Evolutionary conservation across 495 filamentous ascomycete genomes (phyloP).

Genomic region (Astrothelium macrocarpum): DNA sequence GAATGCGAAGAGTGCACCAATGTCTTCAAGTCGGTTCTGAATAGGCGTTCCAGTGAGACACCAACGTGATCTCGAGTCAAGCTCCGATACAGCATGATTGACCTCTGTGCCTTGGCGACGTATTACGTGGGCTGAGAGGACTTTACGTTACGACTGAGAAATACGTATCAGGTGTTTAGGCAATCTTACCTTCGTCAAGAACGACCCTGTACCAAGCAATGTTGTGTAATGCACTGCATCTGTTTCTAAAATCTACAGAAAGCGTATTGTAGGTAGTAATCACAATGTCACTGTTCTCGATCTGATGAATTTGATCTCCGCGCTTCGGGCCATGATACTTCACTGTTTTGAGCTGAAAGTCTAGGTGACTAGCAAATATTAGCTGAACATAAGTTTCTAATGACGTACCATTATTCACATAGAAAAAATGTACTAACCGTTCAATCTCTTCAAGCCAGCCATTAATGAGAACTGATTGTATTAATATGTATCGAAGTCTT

Average conservation of each 20-base stretch:
- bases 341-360: slow-evolving; percentile 47
- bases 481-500: background rate
- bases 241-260: slow-evolving; percentile 78
- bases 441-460: slow-evolving; percentile 28
- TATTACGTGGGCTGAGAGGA: slow-evolving; percentile 63
- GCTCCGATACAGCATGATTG: slow-evolving; percentile 72
- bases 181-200: slow-evolving; percentile 91
- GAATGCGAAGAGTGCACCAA: slow-evolving; percentile 87
- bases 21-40: slow-evolving; percentile 96
- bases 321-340: slow-evolving; percentile 78
- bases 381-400: slow-evolving; percentile 2
- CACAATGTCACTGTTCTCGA: slow-evolving; percentile 81
- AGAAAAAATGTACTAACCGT: slow-evolving; percentile 21
- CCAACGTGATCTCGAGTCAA: slow-evolving; percentile 79
- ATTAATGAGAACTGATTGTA: slow-evolving; percentile 20
- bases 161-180: slow-evolving; percentile 56
- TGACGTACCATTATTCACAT: background rate
- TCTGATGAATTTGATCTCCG: slow-evolving; percentile 52
- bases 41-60: slow-evolving; percentile 92
- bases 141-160: background rate
- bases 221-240: slow-evolving; percentile 74
- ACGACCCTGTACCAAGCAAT: slow-evolving; percentile 93
- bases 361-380: slow-evolving; percentile 20
- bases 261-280: slow-evolving; percentile 95
- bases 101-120: slow-evolving; percentile 73